These are phyloP conservation scores for Sclerotinia nivalis DNA, from an alignment of 2,329 filamentous ascomycete genomes.

Conservation along the genomic window DNA sequence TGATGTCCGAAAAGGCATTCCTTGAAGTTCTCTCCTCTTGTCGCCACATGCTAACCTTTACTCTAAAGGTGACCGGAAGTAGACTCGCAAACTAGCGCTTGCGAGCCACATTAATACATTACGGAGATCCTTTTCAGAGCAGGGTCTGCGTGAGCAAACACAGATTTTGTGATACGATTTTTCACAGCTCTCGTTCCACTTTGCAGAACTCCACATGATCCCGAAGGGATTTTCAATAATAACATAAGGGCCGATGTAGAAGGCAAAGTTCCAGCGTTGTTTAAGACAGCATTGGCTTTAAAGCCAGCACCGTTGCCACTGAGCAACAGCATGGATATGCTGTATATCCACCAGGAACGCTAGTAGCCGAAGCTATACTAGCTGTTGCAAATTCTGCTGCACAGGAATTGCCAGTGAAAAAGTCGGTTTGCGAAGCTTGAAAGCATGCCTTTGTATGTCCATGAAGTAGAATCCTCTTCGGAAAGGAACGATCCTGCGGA, in stretches of 20 bases:
- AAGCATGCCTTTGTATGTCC: constrained; percentile 10
- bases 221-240: not conserved
- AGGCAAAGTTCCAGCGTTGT: not conserved
- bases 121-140: not conserved
- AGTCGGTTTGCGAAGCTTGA: not conserved
- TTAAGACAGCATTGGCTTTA: constrained; percentile 12
- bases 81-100: constrained; percentile 5
- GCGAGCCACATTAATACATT: constrained; percentile 1
- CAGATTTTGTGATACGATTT: not conserved
- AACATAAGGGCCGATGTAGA: not conserved
- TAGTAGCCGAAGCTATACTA: not conserved
- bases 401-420: not conserved
- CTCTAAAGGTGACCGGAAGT: not conserved
- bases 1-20: not conserved
- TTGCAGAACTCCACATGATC: constrained; percentile 7
- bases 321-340: not conserved
- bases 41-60: not conserved
- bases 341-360: constrained; percentile 3
- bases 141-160: not conserved
- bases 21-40: not conserved
- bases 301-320: not conserved
- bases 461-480: not conserved
- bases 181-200: not conserved
- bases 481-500: not conserved
- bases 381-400: not conserved